Percentiles rank a stretch among this genome's conserved stretches.
Conservation (phyloP, 352 stramenopile species). For the Aphanomyces cochlioides region DNA sequence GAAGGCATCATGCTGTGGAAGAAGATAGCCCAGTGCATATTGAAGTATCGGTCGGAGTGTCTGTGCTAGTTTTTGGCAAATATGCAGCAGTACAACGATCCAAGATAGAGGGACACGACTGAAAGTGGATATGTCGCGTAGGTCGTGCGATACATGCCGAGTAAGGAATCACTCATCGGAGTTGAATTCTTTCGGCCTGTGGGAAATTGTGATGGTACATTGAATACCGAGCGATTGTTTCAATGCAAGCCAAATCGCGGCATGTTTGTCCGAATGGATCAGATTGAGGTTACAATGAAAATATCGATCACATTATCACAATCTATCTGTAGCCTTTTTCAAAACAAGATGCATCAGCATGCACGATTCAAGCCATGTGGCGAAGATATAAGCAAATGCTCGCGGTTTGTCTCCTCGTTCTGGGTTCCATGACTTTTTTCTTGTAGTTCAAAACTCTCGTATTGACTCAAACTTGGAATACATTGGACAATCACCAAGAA, state of each 20-base stretch:
- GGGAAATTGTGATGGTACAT: constrained; percentile 42
- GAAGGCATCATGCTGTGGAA: background rate
- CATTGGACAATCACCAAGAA: constrained; percentile 87
- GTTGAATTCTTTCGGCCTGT: constrained; percentile 44
- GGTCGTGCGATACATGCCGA: constrained; percentile 18
- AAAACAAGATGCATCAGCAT: constrained; percentile 22
- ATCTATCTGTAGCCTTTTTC: constrained; percentile 17
- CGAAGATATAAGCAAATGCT: constrained; percentile 4
- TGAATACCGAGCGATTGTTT: constrained; percentile 42
- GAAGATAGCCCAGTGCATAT: background rate
- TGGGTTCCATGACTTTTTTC: background rate
- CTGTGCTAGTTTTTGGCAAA: constrained; percentile 28
- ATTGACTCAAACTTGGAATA: constrained; percentile 80
- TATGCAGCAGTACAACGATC: constrained; percentile 14
- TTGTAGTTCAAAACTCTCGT: constrained; percentile 68
- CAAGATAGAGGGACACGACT: background rate
- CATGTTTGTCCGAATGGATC: constrained; percentile 37
- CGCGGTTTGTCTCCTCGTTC: background rate
- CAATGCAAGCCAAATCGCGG: constrained; percentile 39
- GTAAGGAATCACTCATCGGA: constrained; percentile 27
- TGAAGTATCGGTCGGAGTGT: constrained; percentile 13
- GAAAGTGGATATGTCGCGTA: constrained; percentile 14
- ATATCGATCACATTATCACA: background rate
- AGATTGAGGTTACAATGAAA: constrained; percentile 32
- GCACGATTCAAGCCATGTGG: constrained; percentile 26